Evolutionary conservation across 2,329 filamentous ascomycete genomes (phyloP).

Genomic region (Fusarium globosum): DNA sequence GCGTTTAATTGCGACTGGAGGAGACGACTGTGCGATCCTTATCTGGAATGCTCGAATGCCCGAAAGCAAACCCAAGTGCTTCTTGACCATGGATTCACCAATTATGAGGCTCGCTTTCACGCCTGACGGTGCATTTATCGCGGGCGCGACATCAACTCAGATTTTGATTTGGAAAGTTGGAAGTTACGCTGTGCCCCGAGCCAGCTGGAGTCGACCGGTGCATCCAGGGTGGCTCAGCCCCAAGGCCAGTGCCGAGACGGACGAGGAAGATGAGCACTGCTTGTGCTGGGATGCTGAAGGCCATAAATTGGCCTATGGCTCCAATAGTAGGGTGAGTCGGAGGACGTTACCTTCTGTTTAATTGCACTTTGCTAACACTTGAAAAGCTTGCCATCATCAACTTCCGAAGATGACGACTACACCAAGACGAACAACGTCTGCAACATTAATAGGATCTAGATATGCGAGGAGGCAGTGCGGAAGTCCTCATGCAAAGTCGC

Average conservation of each 20-base stretch:
- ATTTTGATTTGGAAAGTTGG: constrained; percentile 75
- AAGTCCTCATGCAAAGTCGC: constrained; percentile 1
- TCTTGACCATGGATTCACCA: constrained; percentile 69
- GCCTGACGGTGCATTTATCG: constrained; percentile 71
- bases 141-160: constrained; percentile 67
- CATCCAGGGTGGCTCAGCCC: constrained; percentile 70
- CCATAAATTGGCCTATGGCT: constrained; percentile 71
- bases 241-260: constrained; percentile 61
- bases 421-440: not conserved
- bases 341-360: no score
- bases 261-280: constrained; percentile 71
- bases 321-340: constrained; percentile 68
- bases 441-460: not conserved
- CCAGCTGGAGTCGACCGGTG: constrained; percentile 67
- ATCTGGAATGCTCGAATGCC: constrained; percentile 70
- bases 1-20: constrained; percentile 69
- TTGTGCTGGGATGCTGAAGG: constrained; percentile 72
- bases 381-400: constrained; percentile 62
- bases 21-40: constrained; percentile 70
- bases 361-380: constrained; percentile 18
- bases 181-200: constrained; percentile 67
- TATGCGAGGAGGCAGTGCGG: not conserved
- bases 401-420: constrained; percentile 53
- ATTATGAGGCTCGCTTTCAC: constrained; percentile 71
- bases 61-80: constrained; percentile 67